Conservation (phyloP, 345 rosid species). For the Turnera subulata region DNA sequence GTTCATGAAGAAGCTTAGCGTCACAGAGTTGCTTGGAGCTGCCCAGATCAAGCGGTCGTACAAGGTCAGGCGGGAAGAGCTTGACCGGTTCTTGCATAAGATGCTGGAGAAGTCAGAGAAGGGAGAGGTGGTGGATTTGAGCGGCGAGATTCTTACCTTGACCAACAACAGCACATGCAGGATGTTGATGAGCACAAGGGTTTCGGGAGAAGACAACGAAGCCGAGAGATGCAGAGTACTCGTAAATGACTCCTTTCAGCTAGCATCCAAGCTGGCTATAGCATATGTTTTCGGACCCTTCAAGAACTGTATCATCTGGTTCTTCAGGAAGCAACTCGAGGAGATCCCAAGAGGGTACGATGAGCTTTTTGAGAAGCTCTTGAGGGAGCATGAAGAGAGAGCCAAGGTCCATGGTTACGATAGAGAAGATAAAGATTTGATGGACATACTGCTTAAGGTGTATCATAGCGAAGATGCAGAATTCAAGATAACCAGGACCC, state of each 20-base stretch:
- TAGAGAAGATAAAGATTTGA: slow-evolving; percentile 1
- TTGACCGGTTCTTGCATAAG: slow-evolving; percentile 16
- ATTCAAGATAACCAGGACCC: neutral
- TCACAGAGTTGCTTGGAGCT: slow-evolving; percentile 33
- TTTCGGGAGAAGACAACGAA: slow-evolving; percentile 10
- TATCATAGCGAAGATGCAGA: neutral
- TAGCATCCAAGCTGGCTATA: neutral
- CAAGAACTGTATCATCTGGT: slow-evolving; percentile 25
- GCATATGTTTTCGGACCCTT: slow-evolving; percentile 18
- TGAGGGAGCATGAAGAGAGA: slow-evolving; percentile 38
- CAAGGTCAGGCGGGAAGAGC: slow-evolving; percentile 27
- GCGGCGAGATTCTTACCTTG: slow-evolving; percentile 34
- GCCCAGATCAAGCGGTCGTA: slow-evolving; percentile 26
- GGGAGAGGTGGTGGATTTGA: slow-evolving; percentile 26
- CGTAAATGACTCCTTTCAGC: neutral
- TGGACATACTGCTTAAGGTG: neutral
- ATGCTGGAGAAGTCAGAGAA: slow-evolving; percentile 22
- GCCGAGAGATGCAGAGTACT: slow-evolving; percentile 1
- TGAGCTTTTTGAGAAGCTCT: slow-evolving; percentile 34
- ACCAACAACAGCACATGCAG: slow-evolving; percentile 23
- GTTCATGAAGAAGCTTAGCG: slow-evolving; percentile 44
- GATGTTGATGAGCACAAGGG: slow-evolving; percentile 11
- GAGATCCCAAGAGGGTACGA: slow-evolving; percentile 6
- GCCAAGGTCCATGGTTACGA: slow-evolving; percentile 7
- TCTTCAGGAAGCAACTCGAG: slow-evolving; percentile 8